Evolutionary conservation across 2,329 filamentous ascomycete species (phyloP), one percentile per base, ranked within the genome.

Genomic region (Fusarium sambucinum): DNA sequence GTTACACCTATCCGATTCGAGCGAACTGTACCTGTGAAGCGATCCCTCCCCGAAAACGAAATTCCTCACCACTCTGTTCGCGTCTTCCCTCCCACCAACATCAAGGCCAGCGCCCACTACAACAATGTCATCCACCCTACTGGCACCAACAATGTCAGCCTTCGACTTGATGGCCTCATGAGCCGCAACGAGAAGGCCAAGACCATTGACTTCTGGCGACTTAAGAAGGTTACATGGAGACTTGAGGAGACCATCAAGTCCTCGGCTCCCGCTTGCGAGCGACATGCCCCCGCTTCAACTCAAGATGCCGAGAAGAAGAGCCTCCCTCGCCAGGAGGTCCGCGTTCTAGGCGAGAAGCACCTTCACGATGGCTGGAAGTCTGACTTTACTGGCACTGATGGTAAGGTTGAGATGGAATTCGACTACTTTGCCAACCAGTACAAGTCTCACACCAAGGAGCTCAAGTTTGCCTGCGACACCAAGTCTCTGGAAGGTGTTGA

Each of bases 1-100:
- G 58, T 88, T 89, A 69, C 85, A 61, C 56, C 75, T 61, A 85
- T 92, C 75, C 88, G 85, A 71, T 87, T 93, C 74, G 86, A 87
- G 65, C 88, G 89, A 73, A 86, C 86, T 12, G 83, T 98, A 44
- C 84, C 89, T 56, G 86, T 98, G 71, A 90, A 90, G 81, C 92
- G 95, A 65, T 92, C 94, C 33, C 87, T 98, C 27, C 85, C 81
- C 10, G 80, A 91, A 54, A 88, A 92, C 4, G 92, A 93, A 48
- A 85, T 87, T 54, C 93, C 96, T 64, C 95, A 96, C 80, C 90
- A 94, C 80, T 96, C 92, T 17, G 90, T 97, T 66, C 93, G 95
- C 75, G 92, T 98, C 75, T 99, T 99, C 81, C 96, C 95, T 47
- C 95, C 96, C 0, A 99, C 96, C 71, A 96, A 97, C 80, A 90